phyloP scores from a whole-genome alignment of 805 yeast genomes.

The Starmerella apicola region DNA sequence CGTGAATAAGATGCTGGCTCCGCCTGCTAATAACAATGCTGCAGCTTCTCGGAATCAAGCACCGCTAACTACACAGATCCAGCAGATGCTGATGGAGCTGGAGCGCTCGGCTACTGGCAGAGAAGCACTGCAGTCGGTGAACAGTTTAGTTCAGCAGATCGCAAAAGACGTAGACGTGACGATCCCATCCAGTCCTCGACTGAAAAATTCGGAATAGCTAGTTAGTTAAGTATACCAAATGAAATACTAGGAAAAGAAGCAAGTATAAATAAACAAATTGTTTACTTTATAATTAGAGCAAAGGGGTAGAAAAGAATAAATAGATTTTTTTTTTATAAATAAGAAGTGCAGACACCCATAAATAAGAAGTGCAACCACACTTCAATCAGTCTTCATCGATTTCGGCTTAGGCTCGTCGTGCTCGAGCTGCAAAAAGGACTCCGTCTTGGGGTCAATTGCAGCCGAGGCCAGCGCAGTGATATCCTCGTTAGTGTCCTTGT shows the following conservation, averaged over 20 bases:
- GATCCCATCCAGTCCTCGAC: background rate
- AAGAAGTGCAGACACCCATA: too few relatives aligned
- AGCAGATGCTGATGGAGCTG: background rate
- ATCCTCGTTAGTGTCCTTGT: background rate
- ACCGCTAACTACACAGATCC: background rate
- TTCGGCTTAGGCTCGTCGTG: background rate
- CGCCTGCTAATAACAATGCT: background rate
- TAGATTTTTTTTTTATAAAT: too few relatives aligned
- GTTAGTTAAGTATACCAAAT: background rate
- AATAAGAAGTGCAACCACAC: too few relatives aligned
- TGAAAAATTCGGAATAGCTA: background rate
- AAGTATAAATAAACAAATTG: too few relatives aligned
- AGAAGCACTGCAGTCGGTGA: conserved; percentile 4
- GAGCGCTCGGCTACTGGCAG: conserved; percentile 9
- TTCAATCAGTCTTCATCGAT: too few relatives aligned
- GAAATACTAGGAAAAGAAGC: background rate
- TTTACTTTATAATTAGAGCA: too few relatives aligned
- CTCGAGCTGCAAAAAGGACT: conserved; percentile 1
- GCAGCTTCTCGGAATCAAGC: background rate
- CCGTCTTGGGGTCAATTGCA: conserved; percentile 1
- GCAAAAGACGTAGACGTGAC: conserved; percentile 12
- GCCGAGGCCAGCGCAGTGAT: conserved; percentile 6
- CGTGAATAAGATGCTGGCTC: background rate
- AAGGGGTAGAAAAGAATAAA: too few relatives aligned
- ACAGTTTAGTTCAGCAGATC: conserved; percentile 3